phyloP scores from a whole-genome alignment of 257 asterid genomes.

The Solanum habrochaites region DNA sequence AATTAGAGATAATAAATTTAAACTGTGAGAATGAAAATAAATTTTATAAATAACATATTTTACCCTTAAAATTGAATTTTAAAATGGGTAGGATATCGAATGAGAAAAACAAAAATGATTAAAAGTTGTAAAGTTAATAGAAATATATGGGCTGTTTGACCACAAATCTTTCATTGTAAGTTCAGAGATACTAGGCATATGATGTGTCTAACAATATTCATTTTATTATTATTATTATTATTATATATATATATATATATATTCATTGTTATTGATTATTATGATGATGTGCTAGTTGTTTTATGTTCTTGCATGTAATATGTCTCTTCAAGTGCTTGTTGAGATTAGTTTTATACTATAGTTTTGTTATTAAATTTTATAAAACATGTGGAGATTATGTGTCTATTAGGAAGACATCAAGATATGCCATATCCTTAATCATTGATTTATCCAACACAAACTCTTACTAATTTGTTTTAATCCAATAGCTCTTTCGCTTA shows the following conservation, averaged over 20 bases:
- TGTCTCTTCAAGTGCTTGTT: background rate
- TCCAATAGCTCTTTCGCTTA: background rate
- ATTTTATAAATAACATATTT: background rate
- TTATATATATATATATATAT: too few species aligned
- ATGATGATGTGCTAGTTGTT: background rate
- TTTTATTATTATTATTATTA: background rate
- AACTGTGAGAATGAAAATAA: background rate
- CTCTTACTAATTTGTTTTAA: background rate
- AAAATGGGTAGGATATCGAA: rapidly evolving
- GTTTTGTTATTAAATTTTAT: background rate
- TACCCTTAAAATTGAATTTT: background rate
- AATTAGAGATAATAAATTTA: background rate
- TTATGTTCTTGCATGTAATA: background rate
- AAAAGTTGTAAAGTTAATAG: background rate
- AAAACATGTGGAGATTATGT: background rate
- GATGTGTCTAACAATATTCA: background rate
- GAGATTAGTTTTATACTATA: background rate
- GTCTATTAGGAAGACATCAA: background rate
- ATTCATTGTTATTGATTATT: background rate
- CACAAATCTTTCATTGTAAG: background rate
- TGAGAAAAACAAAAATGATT: background rate
- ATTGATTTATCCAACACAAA: background rate
- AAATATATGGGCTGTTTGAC: background rate
- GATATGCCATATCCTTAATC: background rate
- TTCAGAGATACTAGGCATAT: background rate